Evolutionary conservation across 805 yeast genomes (phyloP), one percentile per base, ranked within the genome.

Genomic region (Kodamaea sagamina): DNA sequence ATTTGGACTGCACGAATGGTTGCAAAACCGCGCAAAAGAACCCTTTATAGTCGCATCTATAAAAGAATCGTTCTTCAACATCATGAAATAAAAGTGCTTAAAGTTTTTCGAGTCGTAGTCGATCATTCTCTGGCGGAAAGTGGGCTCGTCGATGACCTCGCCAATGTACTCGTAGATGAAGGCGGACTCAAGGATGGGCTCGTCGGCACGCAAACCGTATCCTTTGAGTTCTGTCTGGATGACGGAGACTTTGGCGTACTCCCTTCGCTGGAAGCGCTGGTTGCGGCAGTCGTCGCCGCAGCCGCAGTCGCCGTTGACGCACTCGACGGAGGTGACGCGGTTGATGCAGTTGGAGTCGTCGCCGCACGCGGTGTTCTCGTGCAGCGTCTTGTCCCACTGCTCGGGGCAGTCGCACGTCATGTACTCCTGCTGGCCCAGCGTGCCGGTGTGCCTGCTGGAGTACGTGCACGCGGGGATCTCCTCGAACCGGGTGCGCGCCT

Each of bases 1-100:
- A 62, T 93, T 93, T 9, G 99, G 99, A 55, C 79, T 82, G 63
- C 99, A 92, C 15, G 96, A 88, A 65, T 92, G 99, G 64, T 92
- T 92, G 59, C 93, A 86, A 67, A 90, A 93, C 44, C 99, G 74
- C 1, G 96, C 97, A 43, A 92, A 65, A 13, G 89, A 80, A 6
- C 98, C 99, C 66, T 79, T 85, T 38, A 75, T 75, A 1, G 98
- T 92, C 37, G 99, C 99, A 64, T 92, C 99, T 46, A 92, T 88
- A 59, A 89, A 93, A 59, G 92, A 92, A 47, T 89, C 89, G 61
- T 83, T 86, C 54, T 89, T 93, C 46, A 90, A 75, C 96, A 88
- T 88, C 97, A 90, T 90, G 63, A 90, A 90, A 65, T 90, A 90
- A 55, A 90, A 90, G 64, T 90, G 97, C 61, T 79, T 80, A 48